Evolutionary conservation across 441 rosid genomes (phyloP), one percentile per base, ranked within the genome.

Genomic region (Croton setiger): DNA sequence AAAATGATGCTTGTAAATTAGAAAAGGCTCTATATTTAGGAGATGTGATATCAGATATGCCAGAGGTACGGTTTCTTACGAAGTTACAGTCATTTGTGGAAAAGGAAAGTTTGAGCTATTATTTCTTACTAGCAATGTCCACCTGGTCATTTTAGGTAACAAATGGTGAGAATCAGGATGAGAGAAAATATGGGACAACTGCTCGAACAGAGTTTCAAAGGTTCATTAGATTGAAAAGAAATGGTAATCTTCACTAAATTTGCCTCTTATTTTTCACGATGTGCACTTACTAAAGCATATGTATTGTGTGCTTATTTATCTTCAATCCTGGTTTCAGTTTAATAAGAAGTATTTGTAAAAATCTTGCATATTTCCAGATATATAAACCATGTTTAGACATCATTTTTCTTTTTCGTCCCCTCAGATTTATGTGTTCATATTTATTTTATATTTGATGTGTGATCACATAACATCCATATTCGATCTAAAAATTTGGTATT

Each of bases 21-120:
- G 71, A 58, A 45, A 58, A 57, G 18, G 64, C 60, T 35, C 54
- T 68, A 5, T 49, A 0, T 58, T 64, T 68, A 3, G 64, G 20
- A 13, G 71, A 68, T 58, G 64, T 56, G 31, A 57, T 68, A 68
- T 57, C 71, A 33, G 71, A 68, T 58, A 64, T 68, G 3, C 71
- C 71, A 44, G 0, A 27, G 3, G 71, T 68, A 58, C 1, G 45
- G 15, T n/a, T n/a, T n/a, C n/a, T n/a, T n/a, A n/a, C n/a, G n/a
- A n/a, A n/a, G n/a, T n/a, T n/a, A n/a, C n/a, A n/a, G n/a, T n/a
- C n/a, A n/a, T n/a, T n/a, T n/a, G n/a, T 17, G 9, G 44, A 41
- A 56, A 48, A 23, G 20, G 21, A 36, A 35, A 6, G 5, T 0
- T 67, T 15, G 54, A 43, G 62, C 39, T 0, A 1, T 6, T 0